Base-by-base conservation (phyloP, 2,329 filamentous ascomycete species). In the Lachnellula occidentalis region DNA sequence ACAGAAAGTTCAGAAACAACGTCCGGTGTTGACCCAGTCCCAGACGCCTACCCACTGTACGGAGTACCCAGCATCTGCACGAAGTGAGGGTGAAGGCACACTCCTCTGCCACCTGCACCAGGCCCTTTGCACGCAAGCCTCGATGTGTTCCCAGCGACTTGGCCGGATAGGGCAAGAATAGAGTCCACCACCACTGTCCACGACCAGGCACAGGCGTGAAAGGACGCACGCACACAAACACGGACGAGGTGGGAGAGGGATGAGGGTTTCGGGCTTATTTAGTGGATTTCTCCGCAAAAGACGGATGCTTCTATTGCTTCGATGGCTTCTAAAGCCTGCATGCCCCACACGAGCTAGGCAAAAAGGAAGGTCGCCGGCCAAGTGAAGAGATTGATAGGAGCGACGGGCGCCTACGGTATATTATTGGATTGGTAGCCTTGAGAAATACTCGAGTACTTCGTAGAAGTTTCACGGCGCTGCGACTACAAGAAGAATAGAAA, bases 401-500 rank as follows among this genome's bases (percentile, higher is more conserved):
- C 12, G 34, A 45, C 21, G 45, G 51, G 43, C 51, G 34, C 43
- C 34, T 41, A n/a, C 47, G 53, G 51, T 12, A 15, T 27, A 15
- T 27, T 41, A 17, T 15, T 14, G 24, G 24, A 11, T 11, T 31
- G 3, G 2, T 31, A 9, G 27, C 43, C n/a, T n/a, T n/a, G n/a
- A n/a, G n/a, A n/a, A n/a, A n/a, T n/a, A n/a, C n/a, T n/a, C n/a
- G n/a, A 22, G 31, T 17, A 39, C 7, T 27, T 50, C 41, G 21
- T 17, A 61, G 52, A 62, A 31, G 57, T 59, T 61, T 61, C 57
- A 59, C 34, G 42, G 43, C 49, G 54, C 51, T 43, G 24, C 41
- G 12, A 17, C 17, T 22, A n/a, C 17, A 17, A 15, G 5, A n/a
- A 11, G 36, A 5, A 5, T 39, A n/a, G 5, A 5, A 15, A 9